phyloP scores from a whole-genome alignment of 148 eudicot genomes.

The Nepenthes gracilis region DNA sequence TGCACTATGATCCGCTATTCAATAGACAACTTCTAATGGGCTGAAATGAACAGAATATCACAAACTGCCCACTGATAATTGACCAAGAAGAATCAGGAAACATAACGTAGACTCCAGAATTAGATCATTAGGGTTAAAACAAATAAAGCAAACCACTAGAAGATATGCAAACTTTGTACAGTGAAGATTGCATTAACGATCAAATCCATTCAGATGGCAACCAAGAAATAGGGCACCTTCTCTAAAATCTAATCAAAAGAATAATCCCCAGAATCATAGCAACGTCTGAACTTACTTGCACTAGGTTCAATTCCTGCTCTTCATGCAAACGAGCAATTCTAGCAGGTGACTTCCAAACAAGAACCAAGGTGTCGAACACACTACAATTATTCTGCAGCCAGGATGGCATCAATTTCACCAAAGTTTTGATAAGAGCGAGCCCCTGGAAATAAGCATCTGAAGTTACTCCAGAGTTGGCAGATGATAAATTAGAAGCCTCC shows the following conservation, averaged over 20 bases:
- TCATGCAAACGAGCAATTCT: constrained; percentile 74
- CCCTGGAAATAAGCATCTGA: constrained; percentile 94
- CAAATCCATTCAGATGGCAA: not conserved
- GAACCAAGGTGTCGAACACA: constrained; percentile 75
- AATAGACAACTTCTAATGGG: no score
- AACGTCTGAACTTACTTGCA: constrained; percentile 26
- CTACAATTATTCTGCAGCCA: constrained; percentile 84
- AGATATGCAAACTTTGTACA: no score
- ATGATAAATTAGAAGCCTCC: constrained; percentile 42
- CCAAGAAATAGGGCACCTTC: not conserved
- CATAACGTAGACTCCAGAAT: no score
- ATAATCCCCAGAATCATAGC: not conserved
- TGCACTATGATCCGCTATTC: no score
- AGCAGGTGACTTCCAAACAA: constrained; percentile 86
- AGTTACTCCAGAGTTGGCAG: constrained; percentile 24
- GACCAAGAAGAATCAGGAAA: no score
- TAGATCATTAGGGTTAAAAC: no score
- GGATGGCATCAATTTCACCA: constrained; percentile 86
- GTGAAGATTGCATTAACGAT: no score
- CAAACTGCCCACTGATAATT: no score
- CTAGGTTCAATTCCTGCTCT: constrained; percentile 86
- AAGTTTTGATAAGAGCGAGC: constrained; percentile 67
- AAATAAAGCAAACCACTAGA: no score
- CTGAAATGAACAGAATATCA: no score
- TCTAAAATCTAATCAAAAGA: not conserved